A percentile compares a stretch with the other conserved stretches of the same genome.
Conservation (phyloP, 2,329 filamentous ascomycete genomes). For the Fusarium domesticum region DNA sequence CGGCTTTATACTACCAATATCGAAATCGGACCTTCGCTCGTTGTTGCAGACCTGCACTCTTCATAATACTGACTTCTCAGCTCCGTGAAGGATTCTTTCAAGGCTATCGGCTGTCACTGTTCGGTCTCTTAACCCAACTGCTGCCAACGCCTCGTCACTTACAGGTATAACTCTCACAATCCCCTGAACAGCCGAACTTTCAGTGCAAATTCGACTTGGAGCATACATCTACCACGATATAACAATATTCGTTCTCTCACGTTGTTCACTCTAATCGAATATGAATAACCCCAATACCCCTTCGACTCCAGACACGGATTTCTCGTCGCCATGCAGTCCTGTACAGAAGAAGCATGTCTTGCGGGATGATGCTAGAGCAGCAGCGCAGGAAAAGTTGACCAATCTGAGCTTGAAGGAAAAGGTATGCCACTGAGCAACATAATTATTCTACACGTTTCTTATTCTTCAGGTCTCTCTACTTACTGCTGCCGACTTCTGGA, state of each 20-base stretch:
- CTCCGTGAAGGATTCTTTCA: not conserved
- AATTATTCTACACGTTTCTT: not conserved
- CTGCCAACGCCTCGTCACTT: not conserved
- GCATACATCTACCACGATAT: not conserved
- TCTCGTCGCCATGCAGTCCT: slow-evolving; percentile 46
- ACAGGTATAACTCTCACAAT: not conserved
- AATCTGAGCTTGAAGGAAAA: slow-evolving; percentile 57
- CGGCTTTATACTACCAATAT: not conserved
- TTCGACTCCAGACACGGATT: slow-evolving; percentile 50
- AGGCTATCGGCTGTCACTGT: not conserved
- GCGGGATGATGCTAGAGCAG: slow-evolving; percentile 39
- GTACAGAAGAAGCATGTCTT: slow-evolving; percentile 35
- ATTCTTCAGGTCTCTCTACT: slow-evolving; percentile 53
- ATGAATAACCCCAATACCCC: slow-evolving; percentile 27
- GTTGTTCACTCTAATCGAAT: not conserved
- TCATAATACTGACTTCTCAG: not conserved
- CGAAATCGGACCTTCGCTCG: no score
- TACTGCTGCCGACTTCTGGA: slow-evolving; percentile 66
- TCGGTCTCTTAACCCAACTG: not conserved
- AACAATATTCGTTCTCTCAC: not conserved
- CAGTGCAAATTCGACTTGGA: not conserved
- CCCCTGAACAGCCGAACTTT: not conserved
- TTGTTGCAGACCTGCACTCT: no score
- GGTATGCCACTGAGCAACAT: slow-evolving; percentile 31
- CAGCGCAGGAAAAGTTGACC: slow-evolving; percentile 49